Conservation (phyloP, 345 rosid genomes). For the Gossypium arboreum region DNA sequence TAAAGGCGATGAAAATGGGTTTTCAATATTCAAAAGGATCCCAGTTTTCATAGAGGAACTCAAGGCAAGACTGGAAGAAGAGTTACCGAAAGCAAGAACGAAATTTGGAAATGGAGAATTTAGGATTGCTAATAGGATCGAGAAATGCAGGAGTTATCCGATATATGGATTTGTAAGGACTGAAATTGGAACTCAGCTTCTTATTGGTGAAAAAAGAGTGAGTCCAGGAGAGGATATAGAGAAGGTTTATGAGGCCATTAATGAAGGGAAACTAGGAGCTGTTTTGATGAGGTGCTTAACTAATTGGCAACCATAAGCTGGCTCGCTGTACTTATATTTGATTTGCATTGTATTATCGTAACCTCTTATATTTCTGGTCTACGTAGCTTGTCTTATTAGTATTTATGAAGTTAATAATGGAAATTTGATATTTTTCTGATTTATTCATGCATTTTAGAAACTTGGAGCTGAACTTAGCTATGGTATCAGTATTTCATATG, state of each 20-base stretch:
- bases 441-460: no score
- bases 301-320: not conserved
- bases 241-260: constrained; percentile 40
- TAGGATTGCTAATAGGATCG: constrained; percentile 26
- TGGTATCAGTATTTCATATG: no score
- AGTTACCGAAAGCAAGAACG: constrained; percentile 32
- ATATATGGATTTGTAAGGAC: constrained; percentile 41
- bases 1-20: constrained; percentile 25
- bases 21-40: constrained; percentile 33
- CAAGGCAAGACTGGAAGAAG: constrained; percentile 35
- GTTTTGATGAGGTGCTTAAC: not conserved
- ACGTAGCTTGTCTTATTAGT: not conserved
- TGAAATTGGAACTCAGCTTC: constrained; percentile 39
- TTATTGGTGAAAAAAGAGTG: constrained; percentile 40
- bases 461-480: no score
- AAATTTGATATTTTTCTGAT: no score
- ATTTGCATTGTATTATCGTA: not conserved
- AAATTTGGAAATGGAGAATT: constrained; percentile 30
- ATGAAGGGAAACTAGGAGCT: constrained; percentile 26
- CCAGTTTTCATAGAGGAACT: constrained; percentile 38
- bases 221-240: constrained; percentile 55
- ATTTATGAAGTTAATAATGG: not conserved
- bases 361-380: not conserved
- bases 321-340: not conserved
- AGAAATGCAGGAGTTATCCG: constrained; percentile 42